Conservation (phyloP, 2,329 filamentous ascomycete genomes). For the Arachnomyces sp. region DNA sequence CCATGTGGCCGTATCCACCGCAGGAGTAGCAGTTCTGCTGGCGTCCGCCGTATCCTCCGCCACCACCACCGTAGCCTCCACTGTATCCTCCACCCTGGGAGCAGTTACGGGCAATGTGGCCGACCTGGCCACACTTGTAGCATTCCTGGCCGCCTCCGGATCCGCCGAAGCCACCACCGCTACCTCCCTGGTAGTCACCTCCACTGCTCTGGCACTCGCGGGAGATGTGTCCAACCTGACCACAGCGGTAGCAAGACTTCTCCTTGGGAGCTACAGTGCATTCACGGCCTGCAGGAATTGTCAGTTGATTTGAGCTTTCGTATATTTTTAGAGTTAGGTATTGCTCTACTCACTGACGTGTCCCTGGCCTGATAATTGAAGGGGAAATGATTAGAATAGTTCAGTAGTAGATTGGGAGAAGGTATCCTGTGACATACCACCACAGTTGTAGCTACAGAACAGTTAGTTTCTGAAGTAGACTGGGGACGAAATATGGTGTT, state of each 20-base stretch:
- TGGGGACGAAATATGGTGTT: background rate
- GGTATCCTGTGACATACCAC: constrained; percentile 47
- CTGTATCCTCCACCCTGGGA: constrained; percentile 44
- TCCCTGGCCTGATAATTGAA: constrained; percentile 46
- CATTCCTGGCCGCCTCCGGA: constrained; percentile 53
- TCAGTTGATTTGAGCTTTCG: background rate
- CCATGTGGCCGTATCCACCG: constrained; percentile 95
- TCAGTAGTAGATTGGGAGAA: constrained; percentile 7
- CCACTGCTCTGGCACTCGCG: constrained; percentile 57
- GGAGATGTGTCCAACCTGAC: constrained; percentile 79
- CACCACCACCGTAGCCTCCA: constrained; percentile 38
- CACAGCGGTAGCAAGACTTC: constrained; percentile 58
- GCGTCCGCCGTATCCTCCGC: constrained; percentile 43
- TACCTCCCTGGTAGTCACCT: constrained; percentile 39
- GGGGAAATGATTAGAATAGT: constrained; percentile 13
- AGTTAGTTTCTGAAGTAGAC: constrained; percentile 10
- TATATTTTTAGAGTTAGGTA: background rate
- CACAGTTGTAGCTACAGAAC: constrained; percentile 64
- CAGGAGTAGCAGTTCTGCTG: constrained; percentile 96
- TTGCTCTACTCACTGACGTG: constrained; percentile 60
- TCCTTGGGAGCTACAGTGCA: constrained; percentile 86
- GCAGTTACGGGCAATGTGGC: constrained; percentile 77
- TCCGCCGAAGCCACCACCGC: constrained; percentile 37
- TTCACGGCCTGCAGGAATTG: constrained; percentile 59
- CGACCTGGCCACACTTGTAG: constrained; percentile 97